A percentile compares a stretch with the other conserved stretches of the same genome.
phyloP scores from a whole-genome alignment of 306 rosid species.

The Nissolia schottii region DNA sequence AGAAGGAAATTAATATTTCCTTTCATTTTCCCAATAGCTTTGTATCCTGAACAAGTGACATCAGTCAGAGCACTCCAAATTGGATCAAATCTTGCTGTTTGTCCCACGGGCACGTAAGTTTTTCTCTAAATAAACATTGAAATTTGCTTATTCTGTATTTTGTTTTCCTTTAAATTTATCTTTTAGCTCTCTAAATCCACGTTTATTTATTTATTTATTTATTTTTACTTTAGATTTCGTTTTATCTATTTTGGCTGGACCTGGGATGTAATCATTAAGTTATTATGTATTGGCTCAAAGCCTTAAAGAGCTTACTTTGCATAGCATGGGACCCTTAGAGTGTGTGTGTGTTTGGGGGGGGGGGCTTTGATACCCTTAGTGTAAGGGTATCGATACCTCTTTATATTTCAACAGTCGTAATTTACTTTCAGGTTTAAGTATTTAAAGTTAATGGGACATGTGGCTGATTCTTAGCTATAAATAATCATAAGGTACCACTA shows the following conservation, averaged over 20 bases:
- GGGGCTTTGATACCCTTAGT: too few species aligned
- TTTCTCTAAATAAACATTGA: neutral
- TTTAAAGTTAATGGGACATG: too few species aligned
- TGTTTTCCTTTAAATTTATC: neutral
- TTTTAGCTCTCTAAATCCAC: neutral
- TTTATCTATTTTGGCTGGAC: neutral
- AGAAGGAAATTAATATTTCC: conserved; percentile 21
- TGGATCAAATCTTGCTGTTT: conserved; percentile 69
- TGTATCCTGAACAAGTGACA: conserved; percentile 67
- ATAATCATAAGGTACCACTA: too few species aligned
- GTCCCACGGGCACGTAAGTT: conserved; percentile 85
- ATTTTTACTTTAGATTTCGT: neutral
- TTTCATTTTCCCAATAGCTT: conserved; percentile 41
- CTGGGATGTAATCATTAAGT: neutral
- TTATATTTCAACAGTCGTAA: too few species aligned
- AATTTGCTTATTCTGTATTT: neutral
- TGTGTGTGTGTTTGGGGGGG: too few species aligned
- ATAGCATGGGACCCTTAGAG: neutral
- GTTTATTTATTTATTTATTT: too few species aligned
- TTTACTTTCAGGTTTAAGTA: too few species aligned
- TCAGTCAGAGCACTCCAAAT: conserved; percentile 80
- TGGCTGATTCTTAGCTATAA: too few species aligned
- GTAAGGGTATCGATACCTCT: too few species aligned
- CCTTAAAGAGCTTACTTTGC: neutral
- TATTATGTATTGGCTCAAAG: neutral